Base-by-base conservation (phyloP, 2,329 filamentous ascomycete species). In the Aspergillus puulaauensis region DNA sequence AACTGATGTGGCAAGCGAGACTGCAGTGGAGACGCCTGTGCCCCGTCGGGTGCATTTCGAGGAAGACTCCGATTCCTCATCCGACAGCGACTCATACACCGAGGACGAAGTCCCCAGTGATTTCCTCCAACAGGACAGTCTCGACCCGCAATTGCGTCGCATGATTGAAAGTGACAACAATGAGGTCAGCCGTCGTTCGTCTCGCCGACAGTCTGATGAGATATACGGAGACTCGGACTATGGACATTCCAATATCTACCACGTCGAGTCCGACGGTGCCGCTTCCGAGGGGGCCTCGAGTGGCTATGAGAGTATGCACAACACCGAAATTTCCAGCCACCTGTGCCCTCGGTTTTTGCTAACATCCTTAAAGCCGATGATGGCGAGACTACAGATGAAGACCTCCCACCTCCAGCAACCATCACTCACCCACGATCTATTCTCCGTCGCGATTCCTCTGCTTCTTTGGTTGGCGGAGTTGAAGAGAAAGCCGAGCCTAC, bases 81-180 rank as follows among this genome's bases (percentile, higher is more conserved):
- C 88, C 56, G 88, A 90, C 64, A 89, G 83, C 60, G 70, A 73
- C 39, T 74, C 73, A 2, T 72, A 74, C 55, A 74, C 71, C 0
- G 73, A 84, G 59, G 84, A 86, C 61, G 84, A 91, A 62, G 91
- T 91, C 61, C 88, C 90, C 1, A 86, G 92, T 69, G 86, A 93
- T 58, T 93, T 93, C 72, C 80, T 93, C 56, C 86, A 89, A 50
- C 89, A 92, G 73, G 88, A 86, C 68, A 82, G 84, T 15, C 80
- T 93, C 5, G 89, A 91, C 65, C 87, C 89, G 6, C 82, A 82
- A 52, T 86, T 93, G 68, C 88, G 89, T 62, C 83, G 85, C 43
- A 86, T 90, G 75, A 88, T 93, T 62, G 89, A 92, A 69, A 82
- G 84, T 61, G 86, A 90, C 62, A 77, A 78, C 44, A 77, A 78